These are phyloP conservation scores for Alternaria gaisen DNA, from an alignment of 2,329 filamentous ascomycete species.

Conservation along the genomic window DNA sequence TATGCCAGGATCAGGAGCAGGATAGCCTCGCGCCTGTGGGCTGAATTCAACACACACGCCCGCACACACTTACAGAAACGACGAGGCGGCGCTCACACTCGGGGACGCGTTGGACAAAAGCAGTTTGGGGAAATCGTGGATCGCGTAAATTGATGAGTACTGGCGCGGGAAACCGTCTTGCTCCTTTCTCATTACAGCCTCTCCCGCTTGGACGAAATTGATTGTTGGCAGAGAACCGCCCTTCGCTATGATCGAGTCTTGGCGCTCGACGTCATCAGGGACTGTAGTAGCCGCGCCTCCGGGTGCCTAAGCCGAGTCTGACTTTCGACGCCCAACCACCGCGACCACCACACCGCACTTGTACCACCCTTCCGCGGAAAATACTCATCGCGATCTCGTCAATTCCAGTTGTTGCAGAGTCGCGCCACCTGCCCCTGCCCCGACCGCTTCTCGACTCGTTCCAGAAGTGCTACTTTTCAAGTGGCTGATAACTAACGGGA, in stretches of 20 bases:
- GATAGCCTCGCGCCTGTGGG: constrained; percentile 6
- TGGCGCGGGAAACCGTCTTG: constrained; percentile 13
- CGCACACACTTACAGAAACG: constrained; percentile 7
- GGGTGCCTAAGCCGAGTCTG: constrained; percentile 4
- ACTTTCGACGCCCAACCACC: constrained; percentile 2
- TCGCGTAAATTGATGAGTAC: constrained; percentile 1
- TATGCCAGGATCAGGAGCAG: constrained; percentile 17
- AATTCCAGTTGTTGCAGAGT: background rate
- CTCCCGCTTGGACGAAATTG: constrained; percentile 18
- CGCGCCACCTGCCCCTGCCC: background rate
- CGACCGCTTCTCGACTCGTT: background rate
- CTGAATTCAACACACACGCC: constrained; percentile 5
- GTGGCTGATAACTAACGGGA: constrained; percentile 3
- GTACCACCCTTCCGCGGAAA: accelerated
- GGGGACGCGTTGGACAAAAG: constrained; percentile 4
- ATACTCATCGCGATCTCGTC: background rate
- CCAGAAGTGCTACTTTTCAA: background rate
- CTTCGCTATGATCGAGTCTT: constrained; percentile 6
- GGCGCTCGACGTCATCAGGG: constrained; percentile 21
- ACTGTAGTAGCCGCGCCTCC: constrained; percentile 11
- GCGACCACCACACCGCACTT: background rate
- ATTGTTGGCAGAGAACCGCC: constrained; percentile 13
- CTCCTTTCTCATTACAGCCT: constrained; percentile 11
- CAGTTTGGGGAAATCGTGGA: constrained; percentile 9
- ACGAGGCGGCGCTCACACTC: constrained; percentile 3